phyloP scores from a whole-genome alignment of 805 yeast species.

The Lachancea sp. region DNA sequence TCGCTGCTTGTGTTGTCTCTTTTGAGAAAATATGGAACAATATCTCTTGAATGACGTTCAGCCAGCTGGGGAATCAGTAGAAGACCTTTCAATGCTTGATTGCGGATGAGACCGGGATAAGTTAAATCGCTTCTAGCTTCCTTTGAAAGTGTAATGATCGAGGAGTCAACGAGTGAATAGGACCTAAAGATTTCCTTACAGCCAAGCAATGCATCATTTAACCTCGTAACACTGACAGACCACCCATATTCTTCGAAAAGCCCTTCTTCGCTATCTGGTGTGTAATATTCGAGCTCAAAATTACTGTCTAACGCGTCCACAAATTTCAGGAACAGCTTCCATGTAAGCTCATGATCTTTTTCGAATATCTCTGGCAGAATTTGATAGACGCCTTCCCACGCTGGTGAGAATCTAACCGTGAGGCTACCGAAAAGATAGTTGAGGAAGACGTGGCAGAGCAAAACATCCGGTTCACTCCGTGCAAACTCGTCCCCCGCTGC shows the following conservation, averaged over 20 bases:
- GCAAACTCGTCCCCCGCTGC: constrained; percentile 43
- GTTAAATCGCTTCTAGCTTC: constrained; percentile 32
- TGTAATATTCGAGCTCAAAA: constrained; percentile 17
- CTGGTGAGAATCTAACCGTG: constrained; percentile 71
- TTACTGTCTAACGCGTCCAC: constrained; percentile 20
- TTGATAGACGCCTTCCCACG: constrained; percentile 73
- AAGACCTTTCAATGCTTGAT: constrained; percentile 53
- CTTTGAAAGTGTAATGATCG: constrained; percentile 37
- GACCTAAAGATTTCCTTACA: constrained; percentile 26
- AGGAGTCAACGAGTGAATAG: constrained; percentile 32
- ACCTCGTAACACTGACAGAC: constrained; percentile 42
- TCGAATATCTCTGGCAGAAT: constrained; percentile 43
- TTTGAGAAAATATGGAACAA: constrained; percentile 54
- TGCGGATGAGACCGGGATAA: constrained; percentile 44
- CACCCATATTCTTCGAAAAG: constrained; percentile 24
- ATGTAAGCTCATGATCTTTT: constrained; percentile 41
- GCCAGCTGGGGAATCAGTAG: constrained; percentile 57
- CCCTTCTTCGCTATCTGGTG: constrained; percentile 9
- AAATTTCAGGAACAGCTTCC: constrained; percentile 47
- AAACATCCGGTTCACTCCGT: constrained; percentile 23
- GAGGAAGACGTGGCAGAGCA: constrained; percentile 31
- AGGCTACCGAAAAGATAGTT: constrained; percentile 62
- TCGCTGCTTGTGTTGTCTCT: constrained; percentile 18
- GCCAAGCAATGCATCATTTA: constrained; percentile 37
- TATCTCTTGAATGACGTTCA: constrained; percentile 50